Evolutionary conservation across 2,329 filamentous ascomycete genomes (phyloP), one percentile per base, ranked within the genome.

Genomic region (Arthrobotrys sinensis): DNA sequence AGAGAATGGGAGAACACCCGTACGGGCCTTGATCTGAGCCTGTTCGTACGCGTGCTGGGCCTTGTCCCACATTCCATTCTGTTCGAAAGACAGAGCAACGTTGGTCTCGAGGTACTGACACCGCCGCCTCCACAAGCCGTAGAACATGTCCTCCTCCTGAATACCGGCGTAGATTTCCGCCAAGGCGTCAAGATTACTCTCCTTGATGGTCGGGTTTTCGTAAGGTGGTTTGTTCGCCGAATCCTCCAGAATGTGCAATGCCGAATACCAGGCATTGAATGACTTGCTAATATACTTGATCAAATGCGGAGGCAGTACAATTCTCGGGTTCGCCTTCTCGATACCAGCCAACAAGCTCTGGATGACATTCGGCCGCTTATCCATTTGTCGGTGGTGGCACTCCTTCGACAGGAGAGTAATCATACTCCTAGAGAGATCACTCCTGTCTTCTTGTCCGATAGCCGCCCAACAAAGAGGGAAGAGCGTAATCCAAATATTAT

Each of bases 51-150:
- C 91, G 82, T 93, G 92, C 85, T 99, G 96, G 0, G 96, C 94
- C 85, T 98, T 98, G 82, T 99, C 96, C 96, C 96, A 99, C 89
- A 98, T 97, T 57, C 96, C 96, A 82, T 97, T 97, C 83, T 99
- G 96, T 85, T 99, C 96, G 82, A 97, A 99, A 0, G 96, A 99
- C 6, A 99, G 87, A 0, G 94, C 96, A 12, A 96, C 93, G 83
- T 99, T 99, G 7, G 94, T 98, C 86, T 99, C 96, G 4, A 99
- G 92, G 83, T 97, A 99, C 81, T 97, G 93, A 84, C 94, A 97
- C 53, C 96, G 91, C 71, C 96, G 90, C 76, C 96, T 91, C 96
- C 96, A 99, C 0, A 94, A 96, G 7, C 96, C 96, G 80, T 99
- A 98, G 84, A 98, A 99, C 57, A 99, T 87, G 83, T 99, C 96